Evolutionary conservation across 495 filamentous ascomycete species (phyloP).

Genomic region (Aspergillus incahuasiensis): DNA sequence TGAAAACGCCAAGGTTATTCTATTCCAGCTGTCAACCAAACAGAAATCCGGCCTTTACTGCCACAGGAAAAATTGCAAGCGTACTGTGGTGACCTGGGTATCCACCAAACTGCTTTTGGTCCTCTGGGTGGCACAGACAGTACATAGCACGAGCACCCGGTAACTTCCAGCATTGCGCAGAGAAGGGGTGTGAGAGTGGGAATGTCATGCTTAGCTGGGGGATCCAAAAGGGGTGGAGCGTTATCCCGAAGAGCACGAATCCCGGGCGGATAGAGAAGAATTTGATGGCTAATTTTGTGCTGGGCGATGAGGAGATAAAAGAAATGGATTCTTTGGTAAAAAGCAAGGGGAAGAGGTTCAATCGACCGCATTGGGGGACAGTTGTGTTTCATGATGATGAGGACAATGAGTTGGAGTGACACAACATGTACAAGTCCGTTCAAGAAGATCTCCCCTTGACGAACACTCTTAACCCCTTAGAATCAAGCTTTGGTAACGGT

Average conservation of each 20-base stretch:
- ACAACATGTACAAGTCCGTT: background rate
- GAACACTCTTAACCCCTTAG: constrained; percentile 4
- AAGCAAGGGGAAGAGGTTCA: constrained; percentile 24
- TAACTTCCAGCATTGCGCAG: constrained; percentile 47
- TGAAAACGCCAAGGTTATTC: constrained; percentile 47
- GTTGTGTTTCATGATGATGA: constrained; percentile 26
- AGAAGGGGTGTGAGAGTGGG: constrained; percentile 52
- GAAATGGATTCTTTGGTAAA: constrained; percentile 41
- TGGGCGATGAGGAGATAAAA: constrained; percentile 44
- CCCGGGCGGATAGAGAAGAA: constrained; percentile 45
- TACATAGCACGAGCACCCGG: constrained; percentile 51
- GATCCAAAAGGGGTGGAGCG: constrained; percentile 50
- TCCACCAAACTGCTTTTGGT: constrained; percentile 61
- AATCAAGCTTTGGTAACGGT: background rate
- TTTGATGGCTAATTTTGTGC: constrained; percentile 48
- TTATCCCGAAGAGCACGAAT: constrained; percentile 58
- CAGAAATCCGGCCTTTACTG: constrained; percentile 53
- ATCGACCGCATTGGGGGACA: constrained; percentile 27
- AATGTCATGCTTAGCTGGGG: constrained; percentile 59
- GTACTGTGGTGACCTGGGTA: constrained; percentile 46
- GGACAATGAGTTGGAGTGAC: constrained; percentile 4
- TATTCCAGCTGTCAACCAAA: constrained; percentile 58
- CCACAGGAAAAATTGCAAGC: constrained; percentile 53
- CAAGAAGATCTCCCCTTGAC: background rate
- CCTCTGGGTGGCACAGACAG: constrained; percentile 50